These are phyloP conservation scores for Leccinum subgranulosum DNA, from an alignment of 768 basidiomycete species.

Conservation along the genomic window DNA sequence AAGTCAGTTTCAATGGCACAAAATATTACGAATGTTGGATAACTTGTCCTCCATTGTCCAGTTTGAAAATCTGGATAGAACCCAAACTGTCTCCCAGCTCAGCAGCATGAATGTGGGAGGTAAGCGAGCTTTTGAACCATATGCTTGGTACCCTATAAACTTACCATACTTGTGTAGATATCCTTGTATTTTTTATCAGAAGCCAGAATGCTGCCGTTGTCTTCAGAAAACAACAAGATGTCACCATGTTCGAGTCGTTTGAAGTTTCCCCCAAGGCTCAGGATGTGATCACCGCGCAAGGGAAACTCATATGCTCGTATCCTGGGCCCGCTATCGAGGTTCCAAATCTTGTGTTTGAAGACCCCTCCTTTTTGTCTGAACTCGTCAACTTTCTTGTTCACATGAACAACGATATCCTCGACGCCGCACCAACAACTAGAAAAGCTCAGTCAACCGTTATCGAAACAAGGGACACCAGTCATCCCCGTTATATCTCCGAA, in stretches of 20 bases:
- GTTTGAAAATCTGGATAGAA: conserved; percentile 10
- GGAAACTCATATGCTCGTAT: conserved; percentile 44
- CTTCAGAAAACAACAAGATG: conserved; percentile 25
- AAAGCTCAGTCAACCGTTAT: conserved; percentile 8
- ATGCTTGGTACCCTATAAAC: neutral
- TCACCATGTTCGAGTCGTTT: conserved; percentile 40
- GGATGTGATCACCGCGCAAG: conserved; percentile 33
- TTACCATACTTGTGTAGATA: conserved; percentile 30
- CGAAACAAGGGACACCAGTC: conserved; percentile 3
- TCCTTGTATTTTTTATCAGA: conserved; percentile 36
- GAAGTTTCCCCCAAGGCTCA: conserved; percentile 38
- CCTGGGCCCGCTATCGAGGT: conserved; percentile 43
- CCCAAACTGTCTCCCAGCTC: conserved; percentile 5
- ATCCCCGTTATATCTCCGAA: neutral
- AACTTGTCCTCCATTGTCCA: conserved; percentile 2
- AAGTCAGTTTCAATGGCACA: neutral
- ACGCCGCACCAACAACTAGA: conserved; percentile 14
- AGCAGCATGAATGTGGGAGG: conserved; percentile 7
- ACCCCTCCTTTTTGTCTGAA: conserved; percentile 32
- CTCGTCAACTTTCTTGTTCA: conserved; percentile 37
- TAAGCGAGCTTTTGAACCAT: neutral
- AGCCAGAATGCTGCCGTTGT: conserved; percentile 48
- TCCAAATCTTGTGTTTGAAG: conserved; percentile 24
- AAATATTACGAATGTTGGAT: neutral
- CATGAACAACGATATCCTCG: conserved; percentile 32